Base-by-base conservation (phyloP, 1,284 basidiomycete species). In the Psilocybe mexicana region DNA sequence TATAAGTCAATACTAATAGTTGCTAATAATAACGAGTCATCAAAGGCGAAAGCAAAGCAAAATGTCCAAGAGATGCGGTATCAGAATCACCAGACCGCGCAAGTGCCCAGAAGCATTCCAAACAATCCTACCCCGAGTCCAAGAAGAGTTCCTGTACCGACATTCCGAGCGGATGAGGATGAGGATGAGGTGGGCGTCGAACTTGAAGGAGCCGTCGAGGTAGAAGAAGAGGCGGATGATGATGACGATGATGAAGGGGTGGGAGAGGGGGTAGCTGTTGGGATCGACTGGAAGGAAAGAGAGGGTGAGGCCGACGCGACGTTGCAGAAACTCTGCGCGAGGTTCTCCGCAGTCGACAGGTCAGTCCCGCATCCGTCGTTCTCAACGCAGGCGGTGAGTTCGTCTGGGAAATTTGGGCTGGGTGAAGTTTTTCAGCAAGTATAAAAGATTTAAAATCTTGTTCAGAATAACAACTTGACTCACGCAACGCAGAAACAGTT, bases 401-500 rank as follows among this genome's bases (percentile, higher is more conserved):
- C 61, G 14, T 55, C 52, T 3, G 74, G 62, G 55, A 75, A 78
- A 5, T 57, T 58, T 11, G 63, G 35, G 52, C 72, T 76, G 12
- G 25, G 35, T 47, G 42, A 30, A 35, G 44, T 47, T 38, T 30
- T 4, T 33, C 5, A 54, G 36, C 47, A 26, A n/a, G 26, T 40
- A 28, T 26, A 28, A 49, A 35, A 42, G 26, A 42, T 11, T 25
- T 18, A n/a, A 8, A n/a, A 35, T 2, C 14, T 4, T 12, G 10
- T 44, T 36, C n/a, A 42, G 18, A 25, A 45, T 52, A 35, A 40
- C 42, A 43, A n/a, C 3, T 23, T 28, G 14, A 48, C 70, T 43
- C 56, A 78, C 78, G 64, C 73, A 28, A 55, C 56, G 55, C 78
- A 79, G 58, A 74, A 80, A 58, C 78, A 80, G 46, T 76, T 69